phyloP scores from a whole-genome alignment of 1,139 yeast species.

The Meyerozyma guilliermondii region DNA sequence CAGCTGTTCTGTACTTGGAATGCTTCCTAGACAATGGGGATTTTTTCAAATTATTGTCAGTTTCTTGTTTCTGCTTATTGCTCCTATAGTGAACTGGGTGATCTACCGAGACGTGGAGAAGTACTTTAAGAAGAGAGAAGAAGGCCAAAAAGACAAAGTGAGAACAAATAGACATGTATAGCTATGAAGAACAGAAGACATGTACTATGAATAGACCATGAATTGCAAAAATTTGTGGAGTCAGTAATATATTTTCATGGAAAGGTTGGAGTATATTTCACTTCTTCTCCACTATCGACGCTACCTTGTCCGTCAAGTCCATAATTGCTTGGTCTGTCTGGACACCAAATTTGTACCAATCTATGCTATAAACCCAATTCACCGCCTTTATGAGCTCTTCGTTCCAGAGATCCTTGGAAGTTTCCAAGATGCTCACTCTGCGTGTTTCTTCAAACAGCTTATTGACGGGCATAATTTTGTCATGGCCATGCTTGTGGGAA shows the following conservation, averaged over 20 bases:
- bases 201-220: too few species aligned
- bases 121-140: constrained; percentile 31
- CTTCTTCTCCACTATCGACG: constrained; percentile 18
- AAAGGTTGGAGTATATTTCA: too few species aligned
- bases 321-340: constrained; percentile 31
- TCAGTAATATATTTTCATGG: too few species aligned
- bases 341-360: constrained; percentile 43
- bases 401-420: constrained; percentile 79
- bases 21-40: constrained; percentile 60
- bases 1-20: constrained; percentile 65
- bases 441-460: constrained; percentile 7
- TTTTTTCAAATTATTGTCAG: constrained; percentile 45
- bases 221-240: too few species aligned
- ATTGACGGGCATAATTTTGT: constrained; percentile 29
- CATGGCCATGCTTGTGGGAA: constrained; percentile 31
- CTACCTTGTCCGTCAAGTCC: constrained; percentile 27
- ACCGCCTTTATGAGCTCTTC: constrained; percentile 64
- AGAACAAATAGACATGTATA: not conserved
- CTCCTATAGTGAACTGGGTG: constrained; percentile 56
- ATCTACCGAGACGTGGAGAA: constrained; percentile 51
- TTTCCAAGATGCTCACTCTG: constrained; percentile 43
- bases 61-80: constrained; percentile 52
- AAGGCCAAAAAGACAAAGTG: constrained; percentile 5
- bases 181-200: too few species aligned
- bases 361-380: constrained; percentile 57